phyloP scores from a whole-genome alignment of 106 monocot species.

The Hemerocallis citrina region DNA sequence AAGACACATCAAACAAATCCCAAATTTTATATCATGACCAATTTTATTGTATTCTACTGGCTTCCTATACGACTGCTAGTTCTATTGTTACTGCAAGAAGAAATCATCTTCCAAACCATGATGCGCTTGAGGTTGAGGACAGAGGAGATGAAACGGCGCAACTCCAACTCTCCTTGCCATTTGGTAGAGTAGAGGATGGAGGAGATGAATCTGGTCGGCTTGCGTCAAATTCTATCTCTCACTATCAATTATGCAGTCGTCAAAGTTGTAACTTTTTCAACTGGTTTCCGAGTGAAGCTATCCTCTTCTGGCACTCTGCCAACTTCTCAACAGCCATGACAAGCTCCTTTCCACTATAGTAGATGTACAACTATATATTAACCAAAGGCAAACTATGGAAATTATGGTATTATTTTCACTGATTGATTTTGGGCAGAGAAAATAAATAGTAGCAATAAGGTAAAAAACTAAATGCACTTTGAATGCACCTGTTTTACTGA shows the following conservation, averaged over 20 bases:
- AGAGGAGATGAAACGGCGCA: constrained; percentile 3
- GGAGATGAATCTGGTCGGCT: constrained; percentile 5
- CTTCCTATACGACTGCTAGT: no score
- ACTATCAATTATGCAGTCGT: constrained; percentile 23
- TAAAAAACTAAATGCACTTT: no score
- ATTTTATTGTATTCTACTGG: no score
- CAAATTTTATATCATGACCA: no score
- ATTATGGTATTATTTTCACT: no score
- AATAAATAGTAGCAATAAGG: no score
- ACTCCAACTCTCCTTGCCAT: not conserved
- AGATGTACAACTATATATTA: not conserved
- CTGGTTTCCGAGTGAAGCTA: constrained; percentile 55
- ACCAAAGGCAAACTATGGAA: no score
- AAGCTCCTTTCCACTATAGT: constrained; percentile 51
- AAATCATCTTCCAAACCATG: no score
- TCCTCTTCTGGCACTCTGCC: constrained; percentile 70
- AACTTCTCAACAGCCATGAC: constrained; percentile 51
- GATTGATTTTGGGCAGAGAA: no score
- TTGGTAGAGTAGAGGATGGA: not conserved
- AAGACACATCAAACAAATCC: no score
- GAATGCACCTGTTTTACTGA: no score
- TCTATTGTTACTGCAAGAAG: no score
- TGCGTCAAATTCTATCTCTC: constrained; percentile 10
- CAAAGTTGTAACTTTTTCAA: constrained; percentile 47
- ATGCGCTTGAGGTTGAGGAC: constrained; percentile 5